These are phyloP conservation scores for Bruguiera hainesii DNA, from an alignment of 441 rosid genomes.

Conservation along the genomic window DNA sequence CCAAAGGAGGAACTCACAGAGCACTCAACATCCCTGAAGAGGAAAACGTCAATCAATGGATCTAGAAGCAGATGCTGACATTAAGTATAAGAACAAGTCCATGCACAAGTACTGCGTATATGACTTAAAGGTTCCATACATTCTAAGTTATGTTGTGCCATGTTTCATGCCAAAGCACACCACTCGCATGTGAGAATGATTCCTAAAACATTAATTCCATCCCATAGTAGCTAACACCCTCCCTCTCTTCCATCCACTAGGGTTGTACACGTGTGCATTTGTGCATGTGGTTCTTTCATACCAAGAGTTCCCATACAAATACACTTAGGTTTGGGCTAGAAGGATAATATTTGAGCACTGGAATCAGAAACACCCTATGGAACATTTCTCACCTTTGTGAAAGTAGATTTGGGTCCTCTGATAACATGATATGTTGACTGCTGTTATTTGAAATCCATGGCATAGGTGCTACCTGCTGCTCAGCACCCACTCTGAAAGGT, in stretches of 20 bases:
- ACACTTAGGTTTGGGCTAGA: neutral
- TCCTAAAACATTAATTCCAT: neutral
- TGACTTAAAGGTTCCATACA: no score
- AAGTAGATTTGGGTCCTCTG: slow-evolving; percentile 45
- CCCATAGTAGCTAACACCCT: neutral
- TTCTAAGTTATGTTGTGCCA: no score
- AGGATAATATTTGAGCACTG: neutral
- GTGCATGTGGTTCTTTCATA: neutral
- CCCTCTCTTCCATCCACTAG: neutral
- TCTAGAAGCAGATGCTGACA: slow-evolving; percentile 5
- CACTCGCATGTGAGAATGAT: neutral
- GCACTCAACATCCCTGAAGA: slow-evolving; percentile 68
- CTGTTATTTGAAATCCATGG: slow-evolving; percentile 54
- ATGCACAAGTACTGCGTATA: neutral
- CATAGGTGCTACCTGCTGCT: slow-evolving; percentile 57
- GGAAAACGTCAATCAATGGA: slow-evolving; percentile 1
- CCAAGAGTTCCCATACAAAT: neutral
- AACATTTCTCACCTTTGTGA: slow-evolving; percentile 37
- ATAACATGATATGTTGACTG: slow-evolving; percentile 34
- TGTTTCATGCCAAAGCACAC: no score
- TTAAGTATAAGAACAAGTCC: neutral
- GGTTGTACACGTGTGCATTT: neutral
- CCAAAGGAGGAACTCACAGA: slow-evolving; percentile 77
- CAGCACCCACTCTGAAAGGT: slow-evolving; percentile 50
- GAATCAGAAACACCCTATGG: slow-evolving; percentile 6